Percentiles rank a stretch among this genome's conserved stretches.
Conservation (phyloP, 2,329 filamentous ascomycete genomes). For the Colletotrichum acutatum region DNA sequence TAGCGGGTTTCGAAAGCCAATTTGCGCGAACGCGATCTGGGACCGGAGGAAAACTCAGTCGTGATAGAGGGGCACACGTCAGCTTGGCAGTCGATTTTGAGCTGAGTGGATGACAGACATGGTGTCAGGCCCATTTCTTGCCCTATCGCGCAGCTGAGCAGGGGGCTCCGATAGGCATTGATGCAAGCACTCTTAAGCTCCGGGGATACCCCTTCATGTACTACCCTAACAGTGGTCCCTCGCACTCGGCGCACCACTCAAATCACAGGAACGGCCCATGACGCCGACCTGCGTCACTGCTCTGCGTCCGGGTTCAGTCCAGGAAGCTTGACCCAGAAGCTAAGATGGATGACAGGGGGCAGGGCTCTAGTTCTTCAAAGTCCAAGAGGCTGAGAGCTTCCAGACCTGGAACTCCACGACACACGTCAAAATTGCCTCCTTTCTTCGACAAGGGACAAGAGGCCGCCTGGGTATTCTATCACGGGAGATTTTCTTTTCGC, state of each 20-base stretch:
- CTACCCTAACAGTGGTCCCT: conserved; percentile 22
- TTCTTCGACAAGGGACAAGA: conserved; percentile 20
- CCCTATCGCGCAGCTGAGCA: background rate
- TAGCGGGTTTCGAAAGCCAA: conserved; percentile 18
- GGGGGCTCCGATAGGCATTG: background rate
- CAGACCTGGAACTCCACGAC: conserved; percentile 32
- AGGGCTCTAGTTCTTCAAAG: conserved; percentile 9
- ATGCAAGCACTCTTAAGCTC: conserved; percentile 15
- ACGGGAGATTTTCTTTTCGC: background rate
- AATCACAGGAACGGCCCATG: conserved; percentile 20
- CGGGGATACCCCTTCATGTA: conserved; percentile 13
- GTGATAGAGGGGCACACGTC: conserved; percentile 24
- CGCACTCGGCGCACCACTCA: conserved; percentile 27
- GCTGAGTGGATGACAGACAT: conserved; percentile 1
- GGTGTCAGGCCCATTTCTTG: background rate
- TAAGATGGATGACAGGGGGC: conserved; percentile 33
- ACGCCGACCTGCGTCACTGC: conserved; percentile 32
- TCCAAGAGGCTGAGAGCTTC: conserved; percentile 14
- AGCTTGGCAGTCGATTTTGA: background rate
- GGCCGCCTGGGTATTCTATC: conserved; percentile 28
- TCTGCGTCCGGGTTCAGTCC: conserved; percentile 16
- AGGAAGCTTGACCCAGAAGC: conserved; percentile 36
- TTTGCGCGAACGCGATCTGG: conserved; percentile 10
- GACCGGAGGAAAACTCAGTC: background rate
- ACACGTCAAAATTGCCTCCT: conserved; percentile 33